phyloP scores from a whole-genome alignment of 2,329 filamentous ascomycete species.

The Aspergillus tanneri region DNA sequence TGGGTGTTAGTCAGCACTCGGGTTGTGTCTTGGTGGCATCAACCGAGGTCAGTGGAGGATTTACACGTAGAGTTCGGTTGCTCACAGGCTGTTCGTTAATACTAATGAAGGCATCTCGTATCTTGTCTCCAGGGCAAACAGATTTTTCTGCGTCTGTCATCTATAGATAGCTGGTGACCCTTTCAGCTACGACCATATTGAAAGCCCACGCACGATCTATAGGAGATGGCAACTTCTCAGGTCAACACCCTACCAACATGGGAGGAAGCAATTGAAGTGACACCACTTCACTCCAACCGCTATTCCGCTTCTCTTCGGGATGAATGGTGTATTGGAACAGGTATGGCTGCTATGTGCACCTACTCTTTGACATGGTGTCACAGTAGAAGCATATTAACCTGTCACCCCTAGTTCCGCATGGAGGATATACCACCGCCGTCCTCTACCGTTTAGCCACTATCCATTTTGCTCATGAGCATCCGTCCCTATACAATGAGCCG shows the following conservation, averaged over 20 bases:
- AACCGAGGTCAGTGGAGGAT: too few relatives aligned
- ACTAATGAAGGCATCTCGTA: too few relatives aligned
- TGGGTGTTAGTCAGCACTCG: too few relatives aligned
- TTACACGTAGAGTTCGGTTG: too few relatives aligned
- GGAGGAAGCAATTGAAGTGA: constrained; percentile 39
- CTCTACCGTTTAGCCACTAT: constrained; percentile 59
- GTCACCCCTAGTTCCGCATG: constrained; percentile 63
- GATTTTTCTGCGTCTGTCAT: too few relatives aligned
- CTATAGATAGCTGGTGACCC: background rate
- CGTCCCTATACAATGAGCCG: constrained; percentile 47
- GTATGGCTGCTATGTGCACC: constrained; percentile 37
- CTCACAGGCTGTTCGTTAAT: too few relatives aligned
- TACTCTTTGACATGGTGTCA: background rate
- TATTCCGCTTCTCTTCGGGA: constrained; percentile 57
- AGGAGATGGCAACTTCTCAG: background rate
- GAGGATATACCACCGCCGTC: constrained; percentile 65
- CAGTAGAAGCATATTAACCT: background rate
- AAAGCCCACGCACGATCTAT: background rate
- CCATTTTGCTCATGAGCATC: constrained; percentile 61
- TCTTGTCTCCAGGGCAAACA: too few relatives aligned
- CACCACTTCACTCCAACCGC: constrained; percentile 50
- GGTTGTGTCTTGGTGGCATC: too few relatives aligned
- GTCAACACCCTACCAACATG: constrained; percentile 23
- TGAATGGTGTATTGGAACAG: constrained; percentile 66
- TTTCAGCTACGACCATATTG: too few relatives aligned